Evolutionary conservation across 2,329 filamentous ascomycete species (phyloP).

Genomic region (Dothistroma septosporum): DNA sequence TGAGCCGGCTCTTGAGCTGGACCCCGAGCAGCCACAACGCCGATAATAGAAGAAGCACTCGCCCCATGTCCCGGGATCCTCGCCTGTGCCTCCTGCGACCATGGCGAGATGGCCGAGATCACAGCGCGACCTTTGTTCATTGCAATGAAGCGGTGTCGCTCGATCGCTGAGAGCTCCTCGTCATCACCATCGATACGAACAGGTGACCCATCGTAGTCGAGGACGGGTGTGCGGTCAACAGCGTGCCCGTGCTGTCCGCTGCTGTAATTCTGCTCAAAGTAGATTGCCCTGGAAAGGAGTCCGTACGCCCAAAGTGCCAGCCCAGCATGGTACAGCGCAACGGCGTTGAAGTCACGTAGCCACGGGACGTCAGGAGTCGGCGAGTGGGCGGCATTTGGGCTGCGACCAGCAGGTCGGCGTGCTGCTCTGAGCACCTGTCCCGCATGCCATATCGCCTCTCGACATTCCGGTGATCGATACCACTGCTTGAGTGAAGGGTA

Average conservation of each 20-base stretch:
- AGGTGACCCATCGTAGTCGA: slow-evolving; percentile 17
- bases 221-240: not conserved
- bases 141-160: slow-evolving; percentile 21
- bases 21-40: slow-evolving; percentile 9
- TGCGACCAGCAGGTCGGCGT: slow-evolving; percentile 17
- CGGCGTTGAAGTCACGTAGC: slow-evolving; percentile 22
- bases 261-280: slow-evolving; percentile 7
- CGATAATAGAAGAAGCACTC: not conserved
- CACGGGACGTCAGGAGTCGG: slow-evolving; percentile 19
- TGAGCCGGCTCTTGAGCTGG: slow-evolving; percentile 11
- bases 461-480: slow-evolving; percentile 18
- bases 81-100: slow-evolving; percentile 7
- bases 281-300: slow-evolving; percentile 15
- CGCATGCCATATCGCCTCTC: slow-evolving; percentile 23
- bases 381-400: slow-evolving; percentile 16
- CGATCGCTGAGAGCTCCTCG: slow-evolving; percentile 15
- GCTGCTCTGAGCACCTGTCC: slow-evolving; percentile 22
- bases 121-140: slow-evolving; percentile 19
- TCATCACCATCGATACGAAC: slow-evolving; percentile 20
- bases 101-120: slow-evolving; percentile 17
- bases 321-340: slow-evolving; percentile 20
- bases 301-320: slow-evolving; percentile 22
- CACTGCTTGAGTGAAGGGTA: slow-evolving; percentile 20
- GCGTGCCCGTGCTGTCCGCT: slow-evolving; percentile 1
- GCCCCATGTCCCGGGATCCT: not conserved